phyloP scores from a whole-genome alignment of 2,329 filamentous ascomycete genomes.

The Ilyonectria robusta region DNA sequence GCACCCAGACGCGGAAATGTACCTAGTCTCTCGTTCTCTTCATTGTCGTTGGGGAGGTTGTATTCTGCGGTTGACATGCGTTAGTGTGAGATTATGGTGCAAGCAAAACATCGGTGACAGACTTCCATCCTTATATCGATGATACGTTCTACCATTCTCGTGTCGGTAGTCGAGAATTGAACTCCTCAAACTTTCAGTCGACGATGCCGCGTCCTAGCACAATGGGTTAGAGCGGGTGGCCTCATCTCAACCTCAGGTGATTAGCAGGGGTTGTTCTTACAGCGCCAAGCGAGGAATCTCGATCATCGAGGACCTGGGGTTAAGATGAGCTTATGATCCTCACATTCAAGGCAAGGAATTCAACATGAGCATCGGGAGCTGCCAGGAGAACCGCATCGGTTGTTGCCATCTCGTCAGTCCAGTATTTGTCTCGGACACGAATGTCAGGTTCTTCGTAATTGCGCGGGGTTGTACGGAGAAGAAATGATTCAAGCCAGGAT shows the following conservation, averaged over 20 bases:
- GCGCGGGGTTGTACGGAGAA: too few relatives aligned
- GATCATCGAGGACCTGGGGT: not conserved
- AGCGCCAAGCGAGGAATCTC: not conserved
- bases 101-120: not conserved
- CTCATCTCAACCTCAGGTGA: not conserved
- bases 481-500: too few relatives aligned
- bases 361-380: too few relatives aligned
- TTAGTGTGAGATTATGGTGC: not conserved
- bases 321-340: not conserved
- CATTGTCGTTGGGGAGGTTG: constrained; percentile 12
- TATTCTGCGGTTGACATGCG: constrained; percentile 8
- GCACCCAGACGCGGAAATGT: not conserved
- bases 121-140: constrained; percentile 26
- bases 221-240: not conserved
- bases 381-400: too few relatives aligned
- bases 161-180: constrained; percentile 21
- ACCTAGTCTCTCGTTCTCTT: constrained; percentile 18
- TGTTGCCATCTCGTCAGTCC: too few relatives aligned
- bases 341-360: too few relatives aligned
- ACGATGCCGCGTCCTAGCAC: constrained; percentile 5
- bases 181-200: constrained; percentile 11
- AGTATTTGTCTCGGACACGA: too few relatives aligned
- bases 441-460: too few relatives aligned
- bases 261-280: not conserved
- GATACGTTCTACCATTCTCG: constrained; percentile 25